phyloP scores from a whole-genome alignment of 2,329 filamentous ascomycete genomes.

The Fusarium sp. region DNA sequence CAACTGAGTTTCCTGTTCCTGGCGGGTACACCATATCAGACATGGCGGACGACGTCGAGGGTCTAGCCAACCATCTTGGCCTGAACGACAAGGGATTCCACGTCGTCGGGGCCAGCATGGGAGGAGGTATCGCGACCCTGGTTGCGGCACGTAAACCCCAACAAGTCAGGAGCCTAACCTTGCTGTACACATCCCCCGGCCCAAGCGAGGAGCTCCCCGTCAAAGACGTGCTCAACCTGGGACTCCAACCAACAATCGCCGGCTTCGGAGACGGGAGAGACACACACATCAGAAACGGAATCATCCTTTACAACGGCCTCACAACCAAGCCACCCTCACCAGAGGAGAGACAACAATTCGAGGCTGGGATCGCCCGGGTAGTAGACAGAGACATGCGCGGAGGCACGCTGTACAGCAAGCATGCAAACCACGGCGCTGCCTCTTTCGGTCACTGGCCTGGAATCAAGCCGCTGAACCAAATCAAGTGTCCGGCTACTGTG shows the following conservation, averaged over 20 bases:
- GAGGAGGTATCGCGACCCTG: conserved; percentile 42
- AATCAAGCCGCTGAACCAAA: conserved; percentile 30
- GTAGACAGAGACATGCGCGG: conserved; percentile 30
- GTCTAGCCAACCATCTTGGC: conserved; percentile 41
- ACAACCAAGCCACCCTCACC: conserved; percentile 14
- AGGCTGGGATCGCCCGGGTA: background rate
- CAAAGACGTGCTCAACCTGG: background rate
- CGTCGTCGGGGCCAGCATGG: conserved; percentile 44
- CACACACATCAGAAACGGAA: background rate
- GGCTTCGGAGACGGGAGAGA: conserved; percentile 5
- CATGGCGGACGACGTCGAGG: conserved; percentile 46
- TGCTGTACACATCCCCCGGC: conserved; percentile 42
- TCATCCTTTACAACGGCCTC: conserved; percentile 15
- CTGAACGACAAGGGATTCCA: conserved; percentile 37
- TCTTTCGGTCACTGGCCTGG: conserved; percentile 41
- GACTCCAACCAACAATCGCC: background rate
- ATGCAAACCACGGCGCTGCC: conserved; percentile 43
- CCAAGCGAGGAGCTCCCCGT: conserved; percentile 25
- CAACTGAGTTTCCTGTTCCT: conserved; percentile 40
- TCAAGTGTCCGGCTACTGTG: conserved; percentile 45
- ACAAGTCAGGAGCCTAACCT: conserved; percentile 37
- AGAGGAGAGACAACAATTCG: conserved; percentile 12
- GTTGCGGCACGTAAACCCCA: conserved; percentile 33
- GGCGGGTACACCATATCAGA: conserved; percentile 42
- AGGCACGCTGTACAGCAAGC: conserved; percentile 45